These are phyloP conservation scores for Leccinum fibrillosum DNA, from an alignment of 768 basidiomycete genomes.

Conservation along the genomic window DNA sequence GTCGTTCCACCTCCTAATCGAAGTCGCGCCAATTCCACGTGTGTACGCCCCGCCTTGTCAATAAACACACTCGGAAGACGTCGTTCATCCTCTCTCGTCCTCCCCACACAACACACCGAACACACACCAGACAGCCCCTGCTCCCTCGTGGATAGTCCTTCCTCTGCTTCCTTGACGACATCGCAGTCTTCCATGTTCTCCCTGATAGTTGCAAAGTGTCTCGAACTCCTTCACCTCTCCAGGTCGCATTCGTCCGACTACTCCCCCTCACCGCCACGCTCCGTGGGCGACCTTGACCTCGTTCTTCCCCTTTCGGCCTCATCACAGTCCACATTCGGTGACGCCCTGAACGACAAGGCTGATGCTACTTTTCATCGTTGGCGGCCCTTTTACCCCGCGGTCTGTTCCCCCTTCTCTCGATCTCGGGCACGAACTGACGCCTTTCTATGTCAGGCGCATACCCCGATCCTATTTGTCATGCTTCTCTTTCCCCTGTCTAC, in stretches of 20 bases:
- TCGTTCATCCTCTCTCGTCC: slow-evolving; percentile 48
- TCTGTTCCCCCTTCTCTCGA: slow-evolving; percentile 21
- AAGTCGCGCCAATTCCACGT: slow-evolving; percentile 58
- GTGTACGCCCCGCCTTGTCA: slow-evolving; percentile 50
- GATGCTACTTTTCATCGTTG: slow-evolving; percentile 26
- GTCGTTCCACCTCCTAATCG: slow-evolving; percentile 43
- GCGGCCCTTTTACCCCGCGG: slow-evolving; percentile 33
- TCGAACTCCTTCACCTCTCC: slow-evolving; percentile 50
- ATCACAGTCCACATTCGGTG: slow-evolving; percentile 44
- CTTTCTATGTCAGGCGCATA: slow-evolving; percentile 39
- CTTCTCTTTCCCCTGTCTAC: slow-evolving; percentile 72
- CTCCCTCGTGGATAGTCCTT: background rate
- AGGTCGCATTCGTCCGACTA: slow-evolving; percentile 38
- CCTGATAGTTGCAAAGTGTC: slow-evolving; percentile 46
- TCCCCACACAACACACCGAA: slow-evolving; percentile 24
- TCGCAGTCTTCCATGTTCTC: slow-evolving; percentile 47
- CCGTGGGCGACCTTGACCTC: slow-evolving; percentile 38
- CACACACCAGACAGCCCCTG: slow-evolving; percentile 2
- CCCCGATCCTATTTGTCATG: slow-evolving; percentile 67
- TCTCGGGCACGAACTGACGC: slow-evolving; percentile 9
- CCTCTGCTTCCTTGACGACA: slow-evolving; percentile 7
- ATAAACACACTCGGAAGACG: slow-evolving; percentile 53
- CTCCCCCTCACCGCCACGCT: slow-evolving; percentile 46
- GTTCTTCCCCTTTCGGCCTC: slow-evolving; percentile 57
- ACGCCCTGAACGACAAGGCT: slow-evolving; percentile 40